Base-by-base conservation (phyloP, 768 basidiomycete species). In the Pisolithus tinctorius region DNA sequence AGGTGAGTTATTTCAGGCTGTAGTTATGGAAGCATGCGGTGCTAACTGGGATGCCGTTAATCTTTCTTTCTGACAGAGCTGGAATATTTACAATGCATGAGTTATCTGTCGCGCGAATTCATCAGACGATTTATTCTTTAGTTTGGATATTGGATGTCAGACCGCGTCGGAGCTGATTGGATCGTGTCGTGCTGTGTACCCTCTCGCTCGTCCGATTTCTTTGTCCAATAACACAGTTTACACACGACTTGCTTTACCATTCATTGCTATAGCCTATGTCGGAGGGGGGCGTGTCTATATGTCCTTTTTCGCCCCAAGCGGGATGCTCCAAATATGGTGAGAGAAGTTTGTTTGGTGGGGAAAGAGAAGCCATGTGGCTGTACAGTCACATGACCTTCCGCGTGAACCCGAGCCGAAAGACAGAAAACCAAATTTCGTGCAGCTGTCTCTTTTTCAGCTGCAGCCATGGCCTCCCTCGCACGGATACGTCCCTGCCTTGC, bases 1-100 rank as follows among this genome's bases (percentile, higher is more conserved):
- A 78, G 63, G 80, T 79, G 48, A 27, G 76, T 69, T 4, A 36
- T 26, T 44, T 20, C 27, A 3, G 34, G 20, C 20, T 16, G 14
- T 46, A n/a, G 26, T 14, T 27, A 25, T 16, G 30, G 14, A n/a
- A 20, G 7, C 20, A 13, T 23, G 38, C 39, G 39, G 6, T 40
- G 39, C 2, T 41, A 4, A 41, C 13, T 34, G 34, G 13, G 14
- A 11, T 34, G 34, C 34, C 2, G 14, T 14, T 14, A 4, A 13
- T 34, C 34, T 34, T 14, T 9, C 16, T 16, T 17, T 27, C 17
- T 37, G 36, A 36, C 20, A 67, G 69, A 49, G 56, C 4, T 67
- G 66, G 66, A 67, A 67, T 29, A 61, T 67, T 45, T 67, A 67
- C 47, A 63, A 60, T 45, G 58, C 60, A 25, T 64, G 52, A 46